Evolutionary conservation across 306 rosid genomes (phyloP).

Genomic region (Medicago arabica): DNA sequence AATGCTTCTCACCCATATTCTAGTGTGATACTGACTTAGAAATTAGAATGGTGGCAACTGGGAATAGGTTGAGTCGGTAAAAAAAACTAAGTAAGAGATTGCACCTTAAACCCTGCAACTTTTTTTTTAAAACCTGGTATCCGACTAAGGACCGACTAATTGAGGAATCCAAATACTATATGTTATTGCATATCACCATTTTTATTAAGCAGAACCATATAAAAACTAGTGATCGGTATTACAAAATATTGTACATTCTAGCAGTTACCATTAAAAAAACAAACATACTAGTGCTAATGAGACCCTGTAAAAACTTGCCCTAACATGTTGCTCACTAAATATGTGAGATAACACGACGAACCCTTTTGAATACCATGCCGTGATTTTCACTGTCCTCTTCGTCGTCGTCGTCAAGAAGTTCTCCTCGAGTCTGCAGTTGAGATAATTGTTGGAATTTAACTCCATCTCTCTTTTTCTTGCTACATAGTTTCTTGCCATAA

Average conservation of each 20-base stretch:
- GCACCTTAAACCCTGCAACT: neutral
- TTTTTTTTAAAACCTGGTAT: neutral
- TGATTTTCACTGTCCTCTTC: conserved; percentile 14
- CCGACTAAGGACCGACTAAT: too few relatives aligned
- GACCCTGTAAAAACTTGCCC: conserved; percentile 14
- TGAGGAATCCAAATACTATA: too few relatives aligned
- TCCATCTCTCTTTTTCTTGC: conserved; percentile 33
- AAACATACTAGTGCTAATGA: neutral
- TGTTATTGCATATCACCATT: neutral
- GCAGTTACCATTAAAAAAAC: neutral
- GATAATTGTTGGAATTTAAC: conserved; percentile 39
- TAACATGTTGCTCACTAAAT: conserved; percentile 11
- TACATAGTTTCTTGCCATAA: conserved; percentile 43
- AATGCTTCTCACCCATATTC: too few relatives aligned
- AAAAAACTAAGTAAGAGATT: too few relatives aligned
- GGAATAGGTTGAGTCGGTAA: too few relatives aligned
- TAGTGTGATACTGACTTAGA: too few relatives aligned
- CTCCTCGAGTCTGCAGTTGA: conserved; percentile 24
- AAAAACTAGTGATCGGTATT: neutral
- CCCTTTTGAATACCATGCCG: neutral
- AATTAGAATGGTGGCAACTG: too few relatives aligned
- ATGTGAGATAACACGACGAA: conserved; percentile 30
- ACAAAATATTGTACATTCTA: neutral
- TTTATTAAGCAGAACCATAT: conserved; percentile 21
- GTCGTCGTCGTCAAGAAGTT: neutral